Percentiles rank a stretch among this genome's conserved stretches.
phyloP scores from a whole-genome alignment of 2,329 filamentous ascomycete species.

The Diaporthe citrichinensis region DNA sequence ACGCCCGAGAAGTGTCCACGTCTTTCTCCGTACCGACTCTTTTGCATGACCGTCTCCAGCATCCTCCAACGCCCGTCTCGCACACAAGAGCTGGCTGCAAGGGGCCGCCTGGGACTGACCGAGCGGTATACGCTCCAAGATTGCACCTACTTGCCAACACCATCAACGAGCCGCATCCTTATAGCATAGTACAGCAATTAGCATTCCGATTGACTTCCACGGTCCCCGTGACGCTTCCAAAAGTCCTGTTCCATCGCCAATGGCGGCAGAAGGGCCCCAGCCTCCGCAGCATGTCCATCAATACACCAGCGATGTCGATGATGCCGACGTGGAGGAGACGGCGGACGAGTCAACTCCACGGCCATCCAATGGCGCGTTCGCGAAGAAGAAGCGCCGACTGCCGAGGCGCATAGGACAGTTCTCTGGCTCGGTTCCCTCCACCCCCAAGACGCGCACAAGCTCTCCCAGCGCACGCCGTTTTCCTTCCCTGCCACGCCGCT shows the following conservation, averaged over 20 bases:
- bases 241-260: constrained; percentile 5
- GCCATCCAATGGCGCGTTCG: constrained; percentile 60
- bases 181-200: not conserved
- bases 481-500: constrained; percentile 72
- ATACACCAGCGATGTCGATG: constrained; percentile 75
- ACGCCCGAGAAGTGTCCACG: not conserved
- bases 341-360: constrained; percentile 76
- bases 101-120: not conserved
- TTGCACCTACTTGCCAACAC: not conserved
- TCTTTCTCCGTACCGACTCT: not conserved
- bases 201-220: constrained; percentile 43
- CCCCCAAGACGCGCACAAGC: constrained; percentile 64
- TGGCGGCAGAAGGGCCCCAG: constrained; percentile 40
- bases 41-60: not conserved
- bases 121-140: not conserved
- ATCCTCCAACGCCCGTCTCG: constrained; percentile 4
- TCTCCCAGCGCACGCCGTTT: constrained; percentile 61
- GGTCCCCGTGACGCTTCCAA: constrained; percentile 41
- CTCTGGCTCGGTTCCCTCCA: constrained; percentile 76
- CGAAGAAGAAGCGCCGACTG: constrained; percentile 75
- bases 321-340: constrained; percentile 88
- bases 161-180: not conserved
- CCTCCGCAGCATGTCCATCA: constrained; percentile 56
- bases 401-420: constrained; percentile 68
- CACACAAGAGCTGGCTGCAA: not conserved